Evolutionary conservation across 306 rosid genomes (phyloP).

Genomic region (Prunus mume): DNA sequence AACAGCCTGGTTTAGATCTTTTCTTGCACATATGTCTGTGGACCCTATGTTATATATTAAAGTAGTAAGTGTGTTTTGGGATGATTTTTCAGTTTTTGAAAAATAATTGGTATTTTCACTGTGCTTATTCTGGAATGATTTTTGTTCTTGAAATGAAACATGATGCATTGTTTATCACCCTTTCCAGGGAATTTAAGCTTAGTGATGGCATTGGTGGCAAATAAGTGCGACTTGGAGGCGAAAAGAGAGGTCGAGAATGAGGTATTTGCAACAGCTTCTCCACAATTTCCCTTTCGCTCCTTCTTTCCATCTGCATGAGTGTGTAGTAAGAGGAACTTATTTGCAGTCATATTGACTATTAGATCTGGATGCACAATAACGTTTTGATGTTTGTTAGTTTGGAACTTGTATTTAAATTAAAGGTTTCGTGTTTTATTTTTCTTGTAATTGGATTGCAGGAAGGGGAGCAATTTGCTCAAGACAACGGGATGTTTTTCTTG

Average conservation of each 20-base stretch:
- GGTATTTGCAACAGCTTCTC: slow-evolving; percentile 37
- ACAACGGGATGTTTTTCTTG: slow-evolving; percentile 76
- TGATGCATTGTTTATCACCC: neutral
- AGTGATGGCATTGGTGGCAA: slow-evolving; percentile 80
- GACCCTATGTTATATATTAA: neutral
- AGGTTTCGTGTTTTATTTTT: neutral
- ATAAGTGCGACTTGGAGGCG: slow-evolving; percentile 69
- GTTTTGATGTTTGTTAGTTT: neutral
- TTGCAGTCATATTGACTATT: neutral
- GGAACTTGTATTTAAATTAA: neutral
- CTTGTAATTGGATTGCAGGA: slow-evolving; percentile 39
- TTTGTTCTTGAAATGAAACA: neutral
- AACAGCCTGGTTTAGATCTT: neutral
- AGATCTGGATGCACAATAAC: neutral
- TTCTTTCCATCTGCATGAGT: neutral
- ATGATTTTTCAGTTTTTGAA: neutral
- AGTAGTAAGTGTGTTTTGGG: neutral
- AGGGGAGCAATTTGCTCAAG: slow-evolving; percentile 71
- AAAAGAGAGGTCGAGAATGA: slow-evolving; percentile 64
- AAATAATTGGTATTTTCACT: neutral
- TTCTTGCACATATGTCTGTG: neutral
- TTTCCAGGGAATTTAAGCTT: slow-evolving; percentile 56
- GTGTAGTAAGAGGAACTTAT: neutral
- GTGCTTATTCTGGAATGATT: slow-evolving; percentile 1
- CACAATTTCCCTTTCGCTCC: neutral